Percentiles rank a stretch among this genome's conserved stretches.
These are phyloP conservation scores for Salix brachista DNA, from an alignment of 345 rosid species.

Conservation along the genomic window DNA sequence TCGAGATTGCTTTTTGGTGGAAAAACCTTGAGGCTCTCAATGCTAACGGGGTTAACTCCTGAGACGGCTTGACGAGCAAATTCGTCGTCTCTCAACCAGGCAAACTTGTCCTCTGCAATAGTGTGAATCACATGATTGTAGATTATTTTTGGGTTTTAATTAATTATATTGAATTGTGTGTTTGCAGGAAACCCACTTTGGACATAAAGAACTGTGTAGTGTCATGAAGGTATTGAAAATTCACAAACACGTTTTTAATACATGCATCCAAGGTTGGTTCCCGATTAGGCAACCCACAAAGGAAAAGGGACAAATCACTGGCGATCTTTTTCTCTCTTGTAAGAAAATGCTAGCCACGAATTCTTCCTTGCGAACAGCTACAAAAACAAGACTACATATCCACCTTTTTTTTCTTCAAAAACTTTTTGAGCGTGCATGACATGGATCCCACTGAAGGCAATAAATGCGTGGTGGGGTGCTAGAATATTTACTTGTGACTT, in stretches of 20 bases:
- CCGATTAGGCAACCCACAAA: not conserved
- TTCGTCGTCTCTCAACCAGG: constrained; percentile 98
- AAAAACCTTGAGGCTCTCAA: constrained; percentile 60
- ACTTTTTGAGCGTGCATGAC: not conserved
- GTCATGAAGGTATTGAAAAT: not conserved
- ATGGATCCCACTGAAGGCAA: not conserved
- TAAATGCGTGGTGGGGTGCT: constrained; percentile 3
- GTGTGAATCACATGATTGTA: constrained; percentile 15
- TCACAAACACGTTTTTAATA: not conserved
- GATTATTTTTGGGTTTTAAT: not conserved
- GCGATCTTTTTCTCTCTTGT: not conserved
- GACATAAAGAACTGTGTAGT: not conserved
- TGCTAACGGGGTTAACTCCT: constrained; percentile 82
- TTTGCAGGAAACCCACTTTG: not conserved
- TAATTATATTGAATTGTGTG: not conserved
- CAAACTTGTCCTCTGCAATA: constrained; percentile 86
- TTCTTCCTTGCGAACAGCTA: not conserved
- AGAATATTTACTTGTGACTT: not conserved
- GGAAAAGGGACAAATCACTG: not conserved
- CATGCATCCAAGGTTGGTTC: not conserved
- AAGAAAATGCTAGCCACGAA: not conserved
- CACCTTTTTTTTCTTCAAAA: not conserved
- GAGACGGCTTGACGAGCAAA: constrained; percentile 88
- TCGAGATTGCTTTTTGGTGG: constrained; percentile 92
- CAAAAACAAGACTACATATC: not conserved